phyloP scores from a whole-genome alignment of 257 asterid genomes.

The Nicotiana benthamiana region DNA sequence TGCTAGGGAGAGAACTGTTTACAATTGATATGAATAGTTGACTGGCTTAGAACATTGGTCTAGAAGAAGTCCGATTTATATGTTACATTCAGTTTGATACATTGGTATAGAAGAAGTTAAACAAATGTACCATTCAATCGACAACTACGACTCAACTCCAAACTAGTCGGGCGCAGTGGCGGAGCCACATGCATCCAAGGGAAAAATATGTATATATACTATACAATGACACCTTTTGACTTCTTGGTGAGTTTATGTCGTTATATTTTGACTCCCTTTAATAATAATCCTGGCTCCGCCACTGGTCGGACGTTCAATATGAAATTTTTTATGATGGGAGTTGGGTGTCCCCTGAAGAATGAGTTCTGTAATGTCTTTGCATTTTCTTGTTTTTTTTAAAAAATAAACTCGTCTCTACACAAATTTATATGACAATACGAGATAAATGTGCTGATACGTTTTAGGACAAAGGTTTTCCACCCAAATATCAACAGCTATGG shows the following conservation, averaged over 20 bases:
- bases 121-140: not conserved
- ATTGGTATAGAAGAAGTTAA: not conserved
- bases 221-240: no score
- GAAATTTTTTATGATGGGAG: not conserved
- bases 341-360: not conserved
- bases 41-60: not conserved
- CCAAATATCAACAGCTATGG: slow-evolving; percentile 40
- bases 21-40: not conserved
- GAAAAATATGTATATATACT: no score
- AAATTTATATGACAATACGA: not conserved
- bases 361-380: not conserved
- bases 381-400: not conserved
- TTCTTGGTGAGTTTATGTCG: no score
- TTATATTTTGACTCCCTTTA: no score
- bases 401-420: not conserved
- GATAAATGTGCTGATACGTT: slow-evolving; percentile 28
- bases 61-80: not conserved
- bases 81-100: not conserved
- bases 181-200: no score
- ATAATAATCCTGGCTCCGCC: no score
- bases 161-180: not conserved
- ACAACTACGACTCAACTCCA: not conserved
- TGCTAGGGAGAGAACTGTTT: not conserved
- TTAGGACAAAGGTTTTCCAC: slow-evolving; percentile 38
- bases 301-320: no score